Evolutionary conservation across 495 filamentous ascomycete genomes (phyloP).

Genomic region (Hypoxylon trugodes): DNA sequence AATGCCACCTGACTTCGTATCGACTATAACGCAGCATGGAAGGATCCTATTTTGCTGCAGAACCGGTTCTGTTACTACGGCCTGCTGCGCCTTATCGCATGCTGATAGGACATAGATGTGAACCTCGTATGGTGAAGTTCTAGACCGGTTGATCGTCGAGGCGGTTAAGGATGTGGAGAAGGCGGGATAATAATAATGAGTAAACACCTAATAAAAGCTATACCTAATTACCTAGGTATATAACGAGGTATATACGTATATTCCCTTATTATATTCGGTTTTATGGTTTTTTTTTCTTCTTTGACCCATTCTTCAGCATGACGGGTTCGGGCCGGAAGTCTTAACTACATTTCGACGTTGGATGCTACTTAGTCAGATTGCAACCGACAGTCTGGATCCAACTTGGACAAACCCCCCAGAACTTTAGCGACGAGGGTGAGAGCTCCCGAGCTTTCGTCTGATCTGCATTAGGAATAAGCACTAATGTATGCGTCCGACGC

Average conservation of each 20-base stretch:
- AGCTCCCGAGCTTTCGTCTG: constrained; percentile 28
- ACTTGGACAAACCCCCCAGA: background rate
- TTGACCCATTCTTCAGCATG: constrained; percentile 9
- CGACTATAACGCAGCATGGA: background rate
- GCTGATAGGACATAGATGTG: constrained; percentile 3
- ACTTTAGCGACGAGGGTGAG: constrained; percentile 7
- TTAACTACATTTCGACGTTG: constrained; percentile 10
- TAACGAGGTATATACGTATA: constrained; percentile 4
- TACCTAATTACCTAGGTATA: background rate
- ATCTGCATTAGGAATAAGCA: constrained; percentile 33
- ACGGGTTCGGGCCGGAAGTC: constrained; percentile 18
- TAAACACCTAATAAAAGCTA: no score
- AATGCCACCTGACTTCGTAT: background rate
- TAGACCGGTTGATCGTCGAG: constrained; percentile 20
- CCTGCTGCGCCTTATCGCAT: constrained; percentile 8
- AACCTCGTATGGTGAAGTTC: constrained; percentile 20
- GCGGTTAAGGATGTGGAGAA: background rate
- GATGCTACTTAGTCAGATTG: constrained; percentile 21
- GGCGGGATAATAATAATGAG: background rate
- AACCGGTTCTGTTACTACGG: constrained; percentile 1
- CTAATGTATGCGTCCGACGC: constrained; percentile 30
- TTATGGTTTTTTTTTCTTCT: background rate
- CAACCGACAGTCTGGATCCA: constrained; percentile 38
- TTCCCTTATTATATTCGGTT: background rate
- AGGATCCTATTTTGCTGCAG: background rate